Conservation (phyloP, 2,329 filamentous ascomycete genomes). For the Trichoderma asperellum region DNA sequence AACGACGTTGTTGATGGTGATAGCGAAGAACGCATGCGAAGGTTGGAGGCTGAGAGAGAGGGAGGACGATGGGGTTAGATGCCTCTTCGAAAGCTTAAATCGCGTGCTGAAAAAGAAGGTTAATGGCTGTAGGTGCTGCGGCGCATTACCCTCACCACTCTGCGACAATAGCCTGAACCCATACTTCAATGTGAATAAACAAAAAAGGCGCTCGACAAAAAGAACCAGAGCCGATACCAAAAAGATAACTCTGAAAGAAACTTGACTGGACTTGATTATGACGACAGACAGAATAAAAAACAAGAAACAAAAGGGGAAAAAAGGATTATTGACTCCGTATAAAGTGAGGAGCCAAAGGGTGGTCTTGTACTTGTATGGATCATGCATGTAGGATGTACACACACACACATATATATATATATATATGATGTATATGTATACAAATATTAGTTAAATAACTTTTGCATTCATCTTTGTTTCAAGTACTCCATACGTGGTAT, state of each 20-base stretch:
- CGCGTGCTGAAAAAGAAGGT: not conserved
- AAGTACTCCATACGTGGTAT: not conserved
- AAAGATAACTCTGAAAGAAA: not conserved
- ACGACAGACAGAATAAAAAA: not conserved
- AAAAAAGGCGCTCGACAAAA: not conserved
- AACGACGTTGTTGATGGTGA: conserved; percentile 53
- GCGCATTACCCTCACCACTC: not conserved
- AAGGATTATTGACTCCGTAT: not conserved
- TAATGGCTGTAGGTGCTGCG: not conserved
- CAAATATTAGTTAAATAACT: not conserved
- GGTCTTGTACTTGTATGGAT: not conserved
- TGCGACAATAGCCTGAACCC: not conserved
- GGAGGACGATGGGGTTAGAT: conserved; percentile 52
- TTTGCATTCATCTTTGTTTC: not conserved
- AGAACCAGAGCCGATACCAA: not conserved
- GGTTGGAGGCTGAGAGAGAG: conserved; percentile 65
- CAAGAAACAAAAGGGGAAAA: not conserved
- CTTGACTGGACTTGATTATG: conserved; percentile 1
- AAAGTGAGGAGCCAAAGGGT: not conserved
- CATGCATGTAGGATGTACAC: not conserved
- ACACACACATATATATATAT: too few relatives aligned
- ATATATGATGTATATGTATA: not conserved
- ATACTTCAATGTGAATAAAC: not conserved
- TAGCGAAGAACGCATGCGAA: conserved; percentile 56
- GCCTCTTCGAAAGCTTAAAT: not conserved